Base-by-base conservation (phyloP, 768 basidiomycete species). In the Rhodotorula babjevae region DNA sequence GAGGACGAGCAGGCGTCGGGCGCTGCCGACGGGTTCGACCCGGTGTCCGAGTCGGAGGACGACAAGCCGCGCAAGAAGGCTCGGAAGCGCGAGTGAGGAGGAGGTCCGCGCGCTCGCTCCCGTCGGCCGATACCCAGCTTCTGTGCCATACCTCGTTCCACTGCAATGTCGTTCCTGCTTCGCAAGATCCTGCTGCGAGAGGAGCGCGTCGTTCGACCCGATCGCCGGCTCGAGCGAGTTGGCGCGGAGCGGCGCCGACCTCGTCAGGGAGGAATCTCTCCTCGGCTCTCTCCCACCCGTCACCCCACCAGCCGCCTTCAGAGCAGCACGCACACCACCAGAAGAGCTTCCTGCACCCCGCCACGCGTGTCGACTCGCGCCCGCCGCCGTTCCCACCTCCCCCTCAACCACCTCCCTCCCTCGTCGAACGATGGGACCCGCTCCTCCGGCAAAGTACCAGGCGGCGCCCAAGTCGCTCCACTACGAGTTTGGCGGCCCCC, bases 401-500 rank as follows among this genome's bases (percentile, higher is more conserved):
- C 6, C 23, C 50, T 25, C 27, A 11, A 46, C 19, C 19, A 36
- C 5, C 36, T 36, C 36, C 36, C 36, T 36, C 50, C 6, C 29
- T 42, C 62, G 44, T 52, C 60, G 46, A 59, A 66, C 64, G 44
- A 68, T 73, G 72, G 52, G 55, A 16, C 23, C 42, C 25, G 1
- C 42, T 44, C 19, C 60, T 1, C 44, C 42, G 1, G 21, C 23
- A 40, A 36, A 60, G 33, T 73, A 73, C 69, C 62, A 63, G 10
- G 55, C 76, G 10, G 67, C 71, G 27, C 91, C 90, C 0, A 85
- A 84, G 63, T 89, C 92, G 47, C 87, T 83, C 0, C 80, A 83
- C 56, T 93, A 89, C 81, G 92, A 94, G 79, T 94, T 94, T 79
- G 79, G 90, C 58, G 92, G 92, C 0, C 91, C 91, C 7, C 86